These are phyloP conservation scores for Simplicillium sp. DNA, from an alignment of 2,329 filamentous ascomycete species.

Conservation along the genomic window DNA sequence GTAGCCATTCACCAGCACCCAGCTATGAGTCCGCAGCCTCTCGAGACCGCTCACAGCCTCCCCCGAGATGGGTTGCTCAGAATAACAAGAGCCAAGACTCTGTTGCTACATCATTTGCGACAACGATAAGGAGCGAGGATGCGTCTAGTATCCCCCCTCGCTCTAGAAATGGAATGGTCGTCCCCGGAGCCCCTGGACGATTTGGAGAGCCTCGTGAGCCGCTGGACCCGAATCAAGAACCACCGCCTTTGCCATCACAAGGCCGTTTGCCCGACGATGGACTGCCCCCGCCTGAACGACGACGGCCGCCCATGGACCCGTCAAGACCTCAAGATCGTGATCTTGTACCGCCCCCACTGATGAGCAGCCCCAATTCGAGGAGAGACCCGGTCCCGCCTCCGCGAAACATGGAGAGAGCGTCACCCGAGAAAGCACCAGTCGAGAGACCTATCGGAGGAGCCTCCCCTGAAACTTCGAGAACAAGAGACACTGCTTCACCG, in stretches of 20 bases:
- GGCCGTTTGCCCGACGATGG: slow-evolving; percentile 21
- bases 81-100: slow-evolving; percentile 51
- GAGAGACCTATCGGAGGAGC: not conserved
- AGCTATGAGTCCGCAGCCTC: slow-evolving; percentile 40
- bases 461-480: slow-evolving; percentile 5
- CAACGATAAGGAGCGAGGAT: slow-evolving; percentile 40
- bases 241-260: slow-evolving; percentile 10
- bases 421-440: slow-evolving; percentile 32
- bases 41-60: slow-evolving; percentile 24
- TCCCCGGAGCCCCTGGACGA: slow-evolving; percentile 27
- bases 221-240: slow-evolving; percentile 13
- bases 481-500: no score
- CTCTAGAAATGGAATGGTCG: slow-evolving; percentile 40
- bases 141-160: slow-evolving; percentile 38
- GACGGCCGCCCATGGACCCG: slow-evolving; percentile 57
- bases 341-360: slow-evolving; percentile 48
- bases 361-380: slow-evolving; percentile 36
- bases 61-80: slow-evolving; percentile 36
- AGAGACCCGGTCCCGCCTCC: slow-evolving; percentile 38
- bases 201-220: slow-evolving; percentile 20
- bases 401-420: slow-evolving; percentile 39
- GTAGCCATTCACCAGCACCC: slow-evolving; percentile 36
- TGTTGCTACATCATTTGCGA: slow-evolving; percentile 34
- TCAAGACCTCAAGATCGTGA: slow-evolving; percentile 43
- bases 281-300: slow-evolving; percentile 48